Evolutionary conservation across 352 stramenopile genomes (phyloP), one percentile per base, ranked within the genome.

Genomic region (Globisporangium polare): DNA sequence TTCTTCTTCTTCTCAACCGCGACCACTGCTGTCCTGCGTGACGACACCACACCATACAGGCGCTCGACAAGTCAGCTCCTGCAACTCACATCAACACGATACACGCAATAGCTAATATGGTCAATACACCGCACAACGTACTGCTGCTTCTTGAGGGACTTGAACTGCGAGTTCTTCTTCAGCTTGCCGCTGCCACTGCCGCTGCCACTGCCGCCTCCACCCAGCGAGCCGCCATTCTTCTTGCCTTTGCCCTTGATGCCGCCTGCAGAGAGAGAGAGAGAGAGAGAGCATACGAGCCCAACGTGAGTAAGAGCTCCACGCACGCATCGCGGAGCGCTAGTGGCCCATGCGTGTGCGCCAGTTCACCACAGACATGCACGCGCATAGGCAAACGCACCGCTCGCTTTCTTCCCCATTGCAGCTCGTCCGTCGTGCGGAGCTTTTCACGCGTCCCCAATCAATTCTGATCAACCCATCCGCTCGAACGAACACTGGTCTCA

Each of bases 101-200:
- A 24, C 29, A 27, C 5, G 9, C 8, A 22, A 42, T 42, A n/a
- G 10, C 6, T 27, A 2, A 15, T 27, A n/a, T n/a, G 8, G 9
- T 15, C 47, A 53, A 22, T 35, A 22, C 18, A 39, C 8, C 1
- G 0, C 29, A 8, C 17, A 15, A 67, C 39, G 29, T 77, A 80
- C 46, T 88, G 75, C 18, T 83, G 69, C 62, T 90, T 92, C 65
- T 78, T 83, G 12, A 89, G 74, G 31, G 83, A 65, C 66, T 89
- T 88, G 67, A 88, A 92, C 71, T 79, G 74, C 17, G 71, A 70
- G 35, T 53, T 67, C 53, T 89, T 89, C 71, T 86, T 84, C 58
- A 71, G 60, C 65, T 89, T 90, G 26, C 69, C 79, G 27, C 67
- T 58, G 9, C 55, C 57, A 3, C 24, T 9, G 12, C 58, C 39